Conservation (phyloP, 768 basidiomycete genomes). For the Psilocybe subaeruginosa region DNA sequence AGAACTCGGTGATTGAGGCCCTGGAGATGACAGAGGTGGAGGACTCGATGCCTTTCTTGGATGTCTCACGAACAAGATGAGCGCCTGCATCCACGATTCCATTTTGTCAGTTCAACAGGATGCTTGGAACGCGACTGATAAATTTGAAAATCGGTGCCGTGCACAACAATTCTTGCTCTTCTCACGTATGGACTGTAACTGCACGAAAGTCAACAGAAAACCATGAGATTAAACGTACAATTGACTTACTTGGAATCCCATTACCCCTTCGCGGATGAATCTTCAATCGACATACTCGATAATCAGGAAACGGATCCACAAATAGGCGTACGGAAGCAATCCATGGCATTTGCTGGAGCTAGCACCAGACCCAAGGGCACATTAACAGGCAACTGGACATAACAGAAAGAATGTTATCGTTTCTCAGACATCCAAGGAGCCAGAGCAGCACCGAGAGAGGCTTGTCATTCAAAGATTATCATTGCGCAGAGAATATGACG, state of each 20-base stretch:
- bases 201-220: too few species aligned
- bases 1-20: slow-evolving; percentile 3
- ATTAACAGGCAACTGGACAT: neutral
- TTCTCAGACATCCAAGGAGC: neutral
- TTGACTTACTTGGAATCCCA: too few species aligned
- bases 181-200: too few species aligned
- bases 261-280: too few species aligned
- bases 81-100: neutral
- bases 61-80: slow-evolving; percentile 1
- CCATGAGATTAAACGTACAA: too few species aligned
- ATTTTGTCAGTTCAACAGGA: neutral
- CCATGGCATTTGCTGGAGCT: neutral
- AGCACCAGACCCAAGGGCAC: neutral
- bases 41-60: neutral
- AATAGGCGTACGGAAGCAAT: neutral
- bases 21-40: neutral
- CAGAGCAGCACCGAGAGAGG: neutral
- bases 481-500: neutral
- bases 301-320: neutral
- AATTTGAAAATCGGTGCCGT: too few species aligned
- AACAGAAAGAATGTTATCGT: neutral
- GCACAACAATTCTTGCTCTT: neutral
- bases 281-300: too few species aligned
- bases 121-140: neutral
- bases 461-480: neutral